Conservation (phyloP, 2,329 filamentous ascomycete species). For the Colletotrichum orchidophilum region DNA sequence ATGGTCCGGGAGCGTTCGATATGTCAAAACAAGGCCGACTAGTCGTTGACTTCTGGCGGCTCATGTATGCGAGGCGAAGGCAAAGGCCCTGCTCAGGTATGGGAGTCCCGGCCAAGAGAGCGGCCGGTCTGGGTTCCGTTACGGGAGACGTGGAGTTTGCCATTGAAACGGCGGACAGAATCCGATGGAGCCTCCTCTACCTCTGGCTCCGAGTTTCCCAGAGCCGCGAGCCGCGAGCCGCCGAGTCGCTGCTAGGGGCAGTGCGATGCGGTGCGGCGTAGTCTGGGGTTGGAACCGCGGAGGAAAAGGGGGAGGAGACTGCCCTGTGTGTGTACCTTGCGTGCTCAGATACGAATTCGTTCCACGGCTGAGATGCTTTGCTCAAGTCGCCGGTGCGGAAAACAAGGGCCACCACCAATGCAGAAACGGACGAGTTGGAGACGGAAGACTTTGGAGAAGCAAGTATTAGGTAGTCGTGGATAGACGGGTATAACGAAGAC, state of each 20-base stretch:
- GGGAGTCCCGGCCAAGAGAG: constrained; percentile 11
- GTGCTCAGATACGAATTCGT: background rate
- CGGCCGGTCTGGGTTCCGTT: constrained; percentile 6
- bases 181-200: background rate
- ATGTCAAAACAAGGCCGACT: constrained; percentile 4
- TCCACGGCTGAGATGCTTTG: background rate
- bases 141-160: constrained; percentile 8
- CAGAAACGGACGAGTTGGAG: background rate
- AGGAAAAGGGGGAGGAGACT: background rate
- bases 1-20: constrained; percentile 18
- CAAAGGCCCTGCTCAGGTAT: background rate
- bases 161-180: constrained; percentile 24
- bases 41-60: constrained; percentile 12
- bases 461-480: background rate
- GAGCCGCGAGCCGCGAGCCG: background rate
- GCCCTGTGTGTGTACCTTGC: too few relatives aligned
- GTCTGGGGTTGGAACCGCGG: background rate
- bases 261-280: background rate
- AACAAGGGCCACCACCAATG: background rate
- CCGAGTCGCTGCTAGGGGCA: background rate
- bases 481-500: background rate
- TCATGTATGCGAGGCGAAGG: constrained; percentile 14
- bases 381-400: background rate
- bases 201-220: background rate
- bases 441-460: background rate